Base-by-base conservation (phyloP, 495 filamentous ascomycete species). In the Sporormia fimetaria region DNA sequence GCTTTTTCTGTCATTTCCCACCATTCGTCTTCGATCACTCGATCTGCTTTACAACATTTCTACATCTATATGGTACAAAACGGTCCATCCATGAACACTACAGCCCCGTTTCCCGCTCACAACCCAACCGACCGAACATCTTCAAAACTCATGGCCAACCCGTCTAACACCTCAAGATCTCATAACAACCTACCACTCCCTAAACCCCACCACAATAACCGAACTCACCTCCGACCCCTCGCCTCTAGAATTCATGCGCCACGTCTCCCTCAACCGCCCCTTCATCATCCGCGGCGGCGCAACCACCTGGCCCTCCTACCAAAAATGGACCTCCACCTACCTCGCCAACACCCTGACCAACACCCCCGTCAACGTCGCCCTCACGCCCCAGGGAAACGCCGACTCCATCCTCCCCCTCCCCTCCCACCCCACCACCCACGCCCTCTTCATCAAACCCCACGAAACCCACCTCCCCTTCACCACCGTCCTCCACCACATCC, bases 201-300 rank as follows among this genome's bases (percentile, higher is more conserved):
- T 86, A 30, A 86, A 86, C 54, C 52, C 62, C 26, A 42, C 62
- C 15, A 37, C 39, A 15, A 66, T 85, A 31, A 67, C 75, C 31
- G 69, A 73, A 33, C 61, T 83, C 3, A 24, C 62, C n/a, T 65
- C 72, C 21, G 66, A 72, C 25, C 81, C 82, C 1, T 79, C 71
- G 23, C 67, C 81, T 0, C 65, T 86, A 6, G 76, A 83, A 52
- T 86, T 86, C 55, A 74, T 83, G 70, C 67, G 76, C 44, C 76
- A 71, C 58, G 78, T 81, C 11, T 63, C 73, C 21, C 63, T 54
- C 12, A 86, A 86, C 47, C 67, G 70, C 0, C 82, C 82, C 5
- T 83, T 85, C 39, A 69, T 86, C 1, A 67, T 84, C 24, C 65
- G 74, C 24, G 60, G 66, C 3, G 78, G 65, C 6, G 75, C 73